Percentiles rank a stretch among this genome's conserved stretches.
These are phyloP conservation scores for Pachysandra terminalis DNA, from an alignment of 164 flowering plant genomes.

Conservation along the genomic window DNA sequence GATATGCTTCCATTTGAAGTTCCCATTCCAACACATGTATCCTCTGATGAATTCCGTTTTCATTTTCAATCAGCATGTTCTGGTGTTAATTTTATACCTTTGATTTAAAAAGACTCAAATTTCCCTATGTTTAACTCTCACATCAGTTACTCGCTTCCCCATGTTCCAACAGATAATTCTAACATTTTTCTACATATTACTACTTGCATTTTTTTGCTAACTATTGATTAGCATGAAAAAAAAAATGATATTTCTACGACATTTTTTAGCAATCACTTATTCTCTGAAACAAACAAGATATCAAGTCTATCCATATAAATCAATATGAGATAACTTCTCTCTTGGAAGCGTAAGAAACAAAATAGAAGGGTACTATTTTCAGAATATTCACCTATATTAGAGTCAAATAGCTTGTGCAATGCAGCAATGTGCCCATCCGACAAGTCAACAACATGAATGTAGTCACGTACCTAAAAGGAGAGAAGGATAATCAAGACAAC, in stretches of 20 bases:
- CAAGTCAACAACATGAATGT: slow-evolving; percentile 91
- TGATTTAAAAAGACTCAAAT: neutral
- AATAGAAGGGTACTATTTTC: neutral
- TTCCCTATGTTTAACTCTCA: neutral
- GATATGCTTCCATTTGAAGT: no score
- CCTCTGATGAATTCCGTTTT: no score
- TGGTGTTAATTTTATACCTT: neutral
- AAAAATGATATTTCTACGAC: neutral
- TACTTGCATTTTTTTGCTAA: neutral
- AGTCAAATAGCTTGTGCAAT: slow-evolving; percentile 54
- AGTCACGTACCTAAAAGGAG: slow-evolving; percentile 76
- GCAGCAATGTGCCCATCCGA: slow-evolving; percentile 95
- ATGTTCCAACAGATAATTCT: no score
- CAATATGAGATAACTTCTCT: neutral
- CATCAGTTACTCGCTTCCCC: neutral
- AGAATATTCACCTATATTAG: slow-evolving; percentile 51
- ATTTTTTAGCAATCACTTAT: neutral
- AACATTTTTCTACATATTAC: no score
- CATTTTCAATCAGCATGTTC: no score
- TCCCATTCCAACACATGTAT: no score
- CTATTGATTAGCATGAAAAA: neutral
- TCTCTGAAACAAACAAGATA: neutral
- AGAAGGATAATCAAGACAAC: neutral
- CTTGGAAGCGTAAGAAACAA: neutral
- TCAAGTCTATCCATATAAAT: neutral